Base-by-base conservation (phyloP, 345 rosid genomes). In the Viola odorata region DNA sequence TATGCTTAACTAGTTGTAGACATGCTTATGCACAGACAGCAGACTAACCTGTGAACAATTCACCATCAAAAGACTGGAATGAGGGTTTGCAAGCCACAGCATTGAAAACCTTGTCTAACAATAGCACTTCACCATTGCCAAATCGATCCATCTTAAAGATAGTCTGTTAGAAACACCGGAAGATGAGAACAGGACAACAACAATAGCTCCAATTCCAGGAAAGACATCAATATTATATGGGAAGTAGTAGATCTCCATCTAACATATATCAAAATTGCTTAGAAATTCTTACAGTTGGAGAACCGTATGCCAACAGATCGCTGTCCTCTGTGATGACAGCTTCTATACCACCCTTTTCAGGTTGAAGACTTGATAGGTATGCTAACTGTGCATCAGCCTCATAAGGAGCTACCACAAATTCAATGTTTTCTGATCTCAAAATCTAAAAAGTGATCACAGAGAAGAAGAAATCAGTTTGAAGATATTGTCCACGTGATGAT, bases 321-420 rank as follows among this genome's bases (percentile, higher is more conserved):
- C 96, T 89, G 63, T 91, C 98, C 73, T 91, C 95, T 2, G 98
- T 86, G 49, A 89, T 86, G 59, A 91, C 95, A 45, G 95, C 91
- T 17, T 67, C 77, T 68, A 89, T 69, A 41, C 96, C 98, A n/a
- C 91, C 96, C 54, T 81, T 66, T 65, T 70, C 91, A 37, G 69
- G 73, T 58, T 77, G 83, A 50, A 86, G 84, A 69, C 85, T 80
- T 55, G 88, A 77, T 55, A 89, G 66, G 63, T 91, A 84, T 16
- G 95, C 96, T 69, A 91, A 74, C 71, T 91, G 95, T 68, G 96
- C 98, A 82, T 91, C 98, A 44, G 98, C 98, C 81, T 91, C 95
- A 12, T 91, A 89, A 3, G 98, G 98, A 62, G 95, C 98, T 72
- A 89, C 98, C 67, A 91, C 80, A 72, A 79, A 91, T 75, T 91